phyloP scores from a whole-genome alignment of 2,329 filamentous ascomycete species.

The Fusarium miscanthi region DNA sequence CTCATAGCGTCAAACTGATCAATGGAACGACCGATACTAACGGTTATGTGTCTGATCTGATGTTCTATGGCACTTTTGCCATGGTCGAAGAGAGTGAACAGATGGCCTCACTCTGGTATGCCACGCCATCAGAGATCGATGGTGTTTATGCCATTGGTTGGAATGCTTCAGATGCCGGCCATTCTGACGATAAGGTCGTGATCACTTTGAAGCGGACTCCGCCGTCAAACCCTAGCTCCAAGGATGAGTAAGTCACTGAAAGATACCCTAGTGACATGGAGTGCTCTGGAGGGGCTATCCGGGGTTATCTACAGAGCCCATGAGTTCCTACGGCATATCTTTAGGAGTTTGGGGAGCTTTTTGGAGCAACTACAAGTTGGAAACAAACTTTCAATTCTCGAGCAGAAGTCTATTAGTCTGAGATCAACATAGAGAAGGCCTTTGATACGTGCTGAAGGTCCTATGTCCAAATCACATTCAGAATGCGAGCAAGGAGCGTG shows the following conservation, averaged over 20 bases:
- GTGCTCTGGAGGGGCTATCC: too few species aligned
- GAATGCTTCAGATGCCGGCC: conserved; percentile 1
- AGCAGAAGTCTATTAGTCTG: not conserved
- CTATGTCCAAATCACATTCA: accelerated
- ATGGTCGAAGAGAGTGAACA: not conserved
- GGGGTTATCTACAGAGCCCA: not conserved
- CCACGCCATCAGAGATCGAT: not conserved
- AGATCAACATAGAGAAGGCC: not conserved
- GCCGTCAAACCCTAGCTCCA: not conserved
- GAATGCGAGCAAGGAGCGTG: too few species aligned
- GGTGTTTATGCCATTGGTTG: not conserved
- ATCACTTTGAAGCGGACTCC: not conserved
- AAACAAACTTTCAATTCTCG: not conserved
- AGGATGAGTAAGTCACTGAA: not conserved
- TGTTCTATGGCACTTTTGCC: conserved; percentile 2
- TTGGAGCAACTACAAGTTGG: accelerated
- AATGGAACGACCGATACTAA: not conserved
- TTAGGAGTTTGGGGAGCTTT: accelerated
- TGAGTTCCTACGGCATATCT: accelerated
- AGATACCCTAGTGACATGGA: accelerated
- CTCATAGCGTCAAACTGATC: not conserved
- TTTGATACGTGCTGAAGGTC: not conserved
- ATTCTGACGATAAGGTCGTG: not conserved
- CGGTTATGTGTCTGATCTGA: not conserved
- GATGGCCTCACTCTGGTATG: conserved; percentile 14